Conservation (phyloP, 768 basidiomycete species). For the Psilocybe tampanensis region DNA sequence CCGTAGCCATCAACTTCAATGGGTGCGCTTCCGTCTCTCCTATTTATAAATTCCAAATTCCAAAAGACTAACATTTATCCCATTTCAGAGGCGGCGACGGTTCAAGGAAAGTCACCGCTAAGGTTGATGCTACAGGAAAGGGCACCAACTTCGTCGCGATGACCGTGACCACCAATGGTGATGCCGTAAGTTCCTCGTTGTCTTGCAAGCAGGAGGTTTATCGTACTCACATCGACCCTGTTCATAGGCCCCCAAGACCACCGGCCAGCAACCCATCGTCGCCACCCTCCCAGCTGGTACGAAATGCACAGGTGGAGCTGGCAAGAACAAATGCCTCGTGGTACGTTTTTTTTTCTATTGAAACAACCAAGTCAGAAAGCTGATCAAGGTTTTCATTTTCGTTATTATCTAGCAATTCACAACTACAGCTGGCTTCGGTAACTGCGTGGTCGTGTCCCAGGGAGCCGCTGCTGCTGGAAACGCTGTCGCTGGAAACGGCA, state of each 20-base stretch:
- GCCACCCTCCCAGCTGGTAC: constrained; percentile 51
- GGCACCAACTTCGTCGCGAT: constrained; percentile 38
- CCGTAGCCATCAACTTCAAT: constrained; percentile 48
- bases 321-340: constrained; percentile 49
- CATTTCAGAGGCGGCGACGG: constrained; percentile 39
- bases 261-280: constrained; percentile 40
- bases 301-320: constrained; percentile 50
- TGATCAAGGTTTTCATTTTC: too few relatives aligned
- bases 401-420: constrained; percentile 43
- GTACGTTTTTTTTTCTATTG: constrained; percentile 27
- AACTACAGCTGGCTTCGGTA: constrained; percentile 54
- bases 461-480: constrained; percentile 12
- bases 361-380: neutral
- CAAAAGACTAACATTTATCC: neutral
- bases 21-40: constrained; percentile 28
- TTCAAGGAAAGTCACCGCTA: constrained; percentile 46
- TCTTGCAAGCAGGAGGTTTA: neutral
- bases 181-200: constrained; percentile 36
- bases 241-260: constrained; percentile 40
- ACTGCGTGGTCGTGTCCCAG: constrained; percentile 53
- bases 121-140: constrained; percentile 47
- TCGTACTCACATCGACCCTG: neutral
- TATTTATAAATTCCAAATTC: neutral
- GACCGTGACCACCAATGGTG: constrained; percentile 48
- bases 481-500: constrained; percentile 8